These are phyloP conservation scores for Phytophthora aleatoria DNA, from an alignment of 352 stramenopile species.

Conservation along the genomic window DNA sequence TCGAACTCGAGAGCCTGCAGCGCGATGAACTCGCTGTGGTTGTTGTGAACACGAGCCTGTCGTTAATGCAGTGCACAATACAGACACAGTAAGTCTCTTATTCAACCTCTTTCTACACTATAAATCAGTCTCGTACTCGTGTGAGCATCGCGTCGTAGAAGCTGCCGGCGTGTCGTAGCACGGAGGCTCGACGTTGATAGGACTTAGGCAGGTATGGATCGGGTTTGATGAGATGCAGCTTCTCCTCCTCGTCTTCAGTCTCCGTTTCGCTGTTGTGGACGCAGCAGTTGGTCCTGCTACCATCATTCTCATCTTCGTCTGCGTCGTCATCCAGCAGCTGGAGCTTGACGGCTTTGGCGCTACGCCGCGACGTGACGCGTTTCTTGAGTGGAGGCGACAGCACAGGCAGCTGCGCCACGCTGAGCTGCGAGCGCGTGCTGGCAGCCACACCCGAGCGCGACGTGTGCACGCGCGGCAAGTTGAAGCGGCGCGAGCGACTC, in stretches of 20 bases:
- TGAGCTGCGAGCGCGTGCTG: slow-evolving; percentile 38
- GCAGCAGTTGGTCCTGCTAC: slow-evolving; percentile 12
- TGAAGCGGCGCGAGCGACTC: slow-evolving; percentile 20
- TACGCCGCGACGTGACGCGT: slow-evolving; percentile 40
- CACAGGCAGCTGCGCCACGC: slow-evolving; percentile 27
- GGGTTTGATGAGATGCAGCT: slow-evolving; percentile 44
- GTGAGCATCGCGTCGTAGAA: slow-evolving; percentile 73
- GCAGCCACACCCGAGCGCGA: slow-evolving; percentile 35
- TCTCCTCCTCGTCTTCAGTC: slow-evolving; percentile 29
- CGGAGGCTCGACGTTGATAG: slow-evolving; percentile 44
- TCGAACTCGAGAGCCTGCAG: slow-evolving; percentile 62
- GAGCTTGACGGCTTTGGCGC: slow-evolving; percentile 43
- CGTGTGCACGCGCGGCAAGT: slow-evolving; percentile 24
- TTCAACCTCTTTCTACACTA: slow-evolving; percentile 6
- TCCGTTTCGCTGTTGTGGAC: slow-evolving; percentile 19
- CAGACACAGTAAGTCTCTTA: slow-evolving; percentile 14
- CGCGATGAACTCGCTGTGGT: slow-evolving; percentile 71
- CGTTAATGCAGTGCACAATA: slow-evolving; percentile 2
- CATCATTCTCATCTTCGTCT: slow-evolving; percentile 20
- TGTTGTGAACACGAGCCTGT: slow-evolving; percentile 61
- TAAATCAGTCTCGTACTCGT: slow-evolving; percentile 36
- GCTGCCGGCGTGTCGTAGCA: slow-evolving; percentile 44
- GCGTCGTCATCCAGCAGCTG: slow-evolving; percentile 38
- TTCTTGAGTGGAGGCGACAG: slow-evolving; percentile 63
- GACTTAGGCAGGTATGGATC: slow-evolving; percentile 56